A percentile compares a stretch with the other conserved stretches of the same genome.
phyloP scores from a whole-genome alignment of 1,139 yeast genomes.

The Pichia sp. region DNA sequence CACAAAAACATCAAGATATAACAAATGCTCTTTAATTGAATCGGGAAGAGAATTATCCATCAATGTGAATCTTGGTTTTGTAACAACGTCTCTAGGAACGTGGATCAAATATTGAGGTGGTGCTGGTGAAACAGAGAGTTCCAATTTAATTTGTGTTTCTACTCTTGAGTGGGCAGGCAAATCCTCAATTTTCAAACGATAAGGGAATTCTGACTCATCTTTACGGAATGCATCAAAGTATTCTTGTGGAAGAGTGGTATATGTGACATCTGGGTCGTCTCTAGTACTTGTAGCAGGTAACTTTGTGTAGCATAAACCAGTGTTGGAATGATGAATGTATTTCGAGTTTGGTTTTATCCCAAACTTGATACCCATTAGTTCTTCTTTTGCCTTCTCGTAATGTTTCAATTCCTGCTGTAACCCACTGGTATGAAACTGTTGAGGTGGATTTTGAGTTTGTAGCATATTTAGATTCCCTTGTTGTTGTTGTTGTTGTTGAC shows the following conservation, averaged over 20 bases:
- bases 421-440: not conserved
- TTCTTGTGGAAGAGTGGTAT: constrained; percentile 26
- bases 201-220: constrained; percentile 41
- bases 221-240: constrained; percentile 26
- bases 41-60: constrained; percentile 42
- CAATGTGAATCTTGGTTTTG: constrained; percentile 75
- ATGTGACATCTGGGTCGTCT: constrained; percentile 21
- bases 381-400: constrained; percentile 45
- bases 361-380: constrained; percentile 48
- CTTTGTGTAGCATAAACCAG: constrained; percentile 13
- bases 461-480: not conserved
- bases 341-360: constrained; percentile 31
- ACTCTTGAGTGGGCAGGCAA: constrained; percentile 81
- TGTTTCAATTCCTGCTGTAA: constrained; percentile 25
- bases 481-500: not conserved
- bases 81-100: constrained; percentile 78
- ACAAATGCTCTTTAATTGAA: constrained; percentile 42
- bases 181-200: constrained; percentile 48
- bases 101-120: constrained; percentile 67
- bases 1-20: constrained; percentile 62
- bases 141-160: constrained; percentile 86
- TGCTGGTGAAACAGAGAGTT: constrained; percentile 59
- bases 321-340: constrained; percentile 11
- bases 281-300: constrained; percentile 7
- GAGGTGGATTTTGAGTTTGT: constrained; percentile 6